Percentiles rank a stretch among this genome's conserved stretches.
phyloP scores from a whole-genome alignment of 192 early-diverging fungal genomes.

The Backusella australiensis region DNA sequence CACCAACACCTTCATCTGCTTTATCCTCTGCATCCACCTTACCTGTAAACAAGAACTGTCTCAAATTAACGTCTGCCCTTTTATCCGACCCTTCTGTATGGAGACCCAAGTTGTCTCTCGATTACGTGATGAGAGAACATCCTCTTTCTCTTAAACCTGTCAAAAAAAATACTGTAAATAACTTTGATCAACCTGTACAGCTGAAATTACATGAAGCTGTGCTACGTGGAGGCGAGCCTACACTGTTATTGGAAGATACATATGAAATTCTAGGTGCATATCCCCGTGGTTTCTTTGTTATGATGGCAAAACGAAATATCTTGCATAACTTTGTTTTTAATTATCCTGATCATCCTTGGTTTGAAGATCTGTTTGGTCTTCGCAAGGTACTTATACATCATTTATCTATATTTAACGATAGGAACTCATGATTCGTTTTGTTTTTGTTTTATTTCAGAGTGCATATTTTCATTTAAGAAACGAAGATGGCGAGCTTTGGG shows the following conservation, averaged over 20 bases:
- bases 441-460: constrained; percentile 34
- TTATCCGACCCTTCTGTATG: background rate
- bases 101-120: constrained; percentile 22
- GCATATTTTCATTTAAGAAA: constrained; percentile 48
- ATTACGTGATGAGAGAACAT: constrained; percentile 13
- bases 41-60: background rate
- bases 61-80: constrained; percentile 4
- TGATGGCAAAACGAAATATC: constrained; percentile 51
- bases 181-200: constrained; percentile 12
- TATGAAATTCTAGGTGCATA: constrained; percentile 45
- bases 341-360: constrained; percentile 61
- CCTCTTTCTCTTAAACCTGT: constrained; percentile 2
- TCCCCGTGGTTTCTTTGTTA: constrained; percentile 56
- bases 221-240: constrained; percentile 35
- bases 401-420: background rate
- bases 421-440: background rate
- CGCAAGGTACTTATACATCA: constrained; percentile 45
- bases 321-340: constrained; percentile 61
- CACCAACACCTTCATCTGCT: background rate
- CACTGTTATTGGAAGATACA: constrained; percentile 39
- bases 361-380: constrained; percentile 62
- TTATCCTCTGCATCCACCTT: background rate
- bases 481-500: constrained; percentile 53
- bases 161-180: background rate
- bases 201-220: constrained; percentile 45